Evolutionary conservation across 495 filamentous ascomycete genomes (phyloP), one percentile per base, ranked within the genome.

Genomic region (Aspergillus nanangensis): DNA sequence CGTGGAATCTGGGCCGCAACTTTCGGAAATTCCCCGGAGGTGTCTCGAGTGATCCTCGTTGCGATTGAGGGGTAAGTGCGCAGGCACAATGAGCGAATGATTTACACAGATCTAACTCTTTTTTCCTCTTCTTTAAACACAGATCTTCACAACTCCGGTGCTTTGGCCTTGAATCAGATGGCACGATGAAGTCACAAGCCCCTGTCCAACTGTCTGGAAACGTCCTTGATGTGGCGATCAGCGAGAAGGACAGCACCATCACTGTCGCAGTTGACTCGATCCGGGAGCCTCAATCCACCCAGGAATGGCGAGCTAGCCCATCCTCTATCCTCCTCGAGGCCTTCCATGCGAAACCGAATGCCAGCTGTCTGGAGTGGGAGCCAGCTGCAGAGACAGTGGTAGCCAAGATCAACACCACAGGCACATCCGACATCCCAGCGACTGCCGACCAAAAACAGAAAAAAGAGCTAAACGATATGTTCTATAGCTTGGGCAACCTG

Each of bases 401-500:
- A 17, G 22, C 51, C 11, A 53, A 35, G 8, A 63, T 72, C 48
- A 69, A 70, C 21, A 44, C 52, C 1, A 42, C 55, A 14, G 70
- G 66, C 18, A 77, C 63, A 23, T 60, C 58, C 35, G 54, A 46
- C 27, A 44, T 72, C 15, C 18, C 56, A 27, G 40, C 58, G 13
- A 53, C 45, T 21, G 21, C 78, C 36, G 57, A 65, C 15, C 48
- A 53, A 27, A 67, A 75, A 45, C 38, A 57, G 33, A 50, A 52
- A 38, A 58, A 60, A 34, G 53, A 53, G 38, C 37, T 76, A 21
- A 64, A 65, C 40, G 66, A 81, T 37, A 63, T 82, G 1, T 50
- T 95, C 42, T 95, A 95, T 64, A 71, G 72, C 2, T 65, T 89
- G 38, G 84, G 81, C 38, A 83, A 81, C 46, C 69, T 95, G 40